Base-by-base conservation (phyloP, 1,139 yeast genomes). In the Debaryomycetaceae sp. region DNA sequence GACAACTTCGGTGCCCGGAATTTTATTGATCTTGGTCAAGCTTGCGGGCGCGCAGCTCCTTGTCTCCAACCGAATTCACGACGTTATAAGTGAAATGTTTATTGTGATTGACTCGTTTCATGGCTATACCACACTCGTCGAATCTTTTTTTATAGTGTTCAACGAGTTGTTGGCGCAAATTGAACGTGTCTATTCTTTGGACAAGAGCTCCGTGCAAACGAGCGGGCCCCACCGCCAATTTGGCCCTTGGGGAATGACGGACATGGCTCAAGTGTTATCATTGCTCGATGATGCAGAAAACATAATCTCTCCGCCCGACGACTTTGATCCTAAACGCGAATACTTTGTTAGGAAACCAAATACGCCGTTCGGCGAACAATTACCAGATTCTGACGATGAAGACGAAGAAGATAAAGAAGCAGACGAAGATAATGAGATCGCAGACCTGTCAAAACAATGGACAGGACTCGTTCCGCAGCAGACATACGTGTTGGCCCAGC, bases 71-170 rank as follows among this genome's bases (percentile, higher is more conserved):
- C 83, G 73, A 34, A 61, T 87, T 32, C 72, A 64, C 31, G 97
- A 87, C 49, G 61, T 87, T 1, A 57, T 87, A 6, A 69, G 74
- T 22, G 74, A 86, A 10, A 67, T 85, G 40, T 83, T 90, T 49
- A 73, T 77, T 8, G 55, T 86, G 21, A 61, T 90, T 28, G 97
- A 90, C 49, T 64, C 76, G 25, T 87, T 78, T 42, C 95, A 87
- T 53, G 93, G 92, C 0, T 87, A 90, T 48, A 58, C 74, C 1
- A 58, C 63, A 12, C 55, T 90, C 15, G 77, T 83, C 27, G 77
- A 77, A 34, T 86, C 86, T 1, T 77, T 85, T 34, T 82, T 87
- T 38, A 55, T 68, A 5, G 78, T 83, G 0, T 82, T 87, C 42
- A 70, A 68, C 27, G 77, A 79, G 13, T 53, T 87, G 2, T 63